Conservation (phyloP, 441 rosid species). For the Jatropha multifida region DNA sequence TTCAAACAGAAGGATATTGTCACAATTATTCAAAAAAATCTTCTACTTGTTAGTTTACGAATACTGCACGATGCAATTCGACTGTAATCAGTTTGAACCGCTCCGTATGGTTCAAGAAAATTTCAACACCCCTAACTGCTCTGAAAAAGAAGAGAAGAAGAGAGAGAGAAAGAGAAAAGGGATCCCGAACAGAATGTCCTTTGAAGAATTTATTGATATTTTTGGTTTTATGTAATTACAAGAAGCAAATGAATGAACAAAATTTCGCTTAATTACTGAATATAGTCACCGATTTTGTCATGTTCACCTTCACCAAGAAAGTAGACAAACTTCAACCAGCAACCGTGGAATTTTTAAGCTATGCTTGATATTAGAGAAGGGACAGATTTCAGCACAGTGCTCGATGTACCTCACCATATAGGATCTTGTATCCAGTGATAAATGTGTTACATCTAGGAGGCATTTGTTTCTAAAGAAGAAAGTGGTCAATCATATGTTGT, state of each 20-base stretch:
- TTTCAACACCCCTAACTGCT: too few relatives aligned
- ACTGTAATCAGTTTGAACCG: too few relatives aligned
- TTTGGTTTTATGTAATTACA: slow-evolving; percentile 7
- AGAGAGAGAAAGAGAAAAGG: too few relatives aligned
- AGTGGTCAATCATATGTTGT: slow-evolving; percentile 79
- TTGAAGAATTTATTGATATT: background rate
- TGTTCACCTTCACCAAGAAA: background rate
- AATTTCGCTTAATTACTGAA: slow-evolving; percentile 16
- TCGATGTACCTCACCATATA: background rate
- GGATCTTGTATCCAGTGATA: background rate
- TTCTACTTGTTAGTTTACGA: too few relatives aligned
- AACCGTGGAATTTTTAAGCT: background rate
- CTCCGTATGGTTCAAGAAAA: too few relatives aligned
- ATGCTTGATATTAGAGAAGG: background rate
- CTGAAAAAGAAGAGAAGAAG: too few relatives aligned
- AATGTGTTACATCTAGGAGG: background rate
- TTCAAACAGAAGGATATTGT: too few relatives aligned
- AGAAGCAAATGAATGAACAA: slow-evolving; percentile 21
- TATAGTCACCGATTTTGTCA: background rate
- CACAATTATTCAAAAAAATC: too few relatives aligned
- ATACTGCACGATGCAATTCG: too few relatives aligned
- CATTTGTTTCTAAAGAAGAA: slow-evolving; percentile 40
- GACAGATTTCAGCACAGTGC: background rate
- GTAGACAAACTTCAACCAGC: slow-evolving; percentile 22
- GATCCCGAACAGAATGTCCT: too few relatives aligned